These are phyloP conservation scores for Kwoniella sp. DNA, from an alignment of 768 basidiomycete genomes.

Conservation along the genomic window DNA sequence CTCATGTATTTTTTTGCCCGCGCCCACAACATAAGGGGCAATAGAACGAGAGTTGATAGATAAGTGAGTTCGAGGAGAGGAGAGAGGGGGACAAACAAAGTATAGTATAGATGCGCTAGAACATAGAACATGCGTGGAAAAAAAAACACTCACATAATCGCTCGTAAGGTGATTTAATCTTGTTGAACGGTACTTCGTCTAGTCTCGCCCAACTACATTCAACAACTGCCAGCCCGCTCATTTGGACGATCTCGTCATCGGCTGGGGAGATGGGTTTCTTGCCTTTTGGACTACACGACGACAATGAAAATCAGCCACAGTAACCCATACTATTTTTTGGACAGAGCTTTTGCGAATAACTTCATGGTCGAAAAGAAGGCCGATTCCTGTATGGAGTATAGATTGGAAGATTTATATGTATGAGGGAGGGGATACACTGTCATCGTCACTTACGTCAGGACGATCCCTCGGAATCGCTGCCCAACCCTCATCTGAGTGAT, in stretches of 20 bases:
- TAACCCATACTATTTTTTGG: background rate
- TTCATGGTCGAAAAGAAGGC: background rate
- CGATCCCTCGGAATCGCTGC: conserved; percentile 82
- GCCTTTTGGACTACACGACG: conserved; percentile 72
- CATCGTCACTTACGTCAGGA: conserved; percentile 76
- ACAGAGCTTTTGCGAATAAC: background rate
- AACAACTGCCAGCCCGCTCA: conserved; percentile 86
- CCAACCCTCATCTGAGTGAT: conserved; percentile 83
- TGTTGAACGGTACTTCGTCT: conserved; percentile 90
- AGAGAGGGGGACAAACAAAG: no score
- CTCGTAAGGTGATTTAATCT: conserved; percentile 91
- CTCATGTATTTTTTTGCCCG: no score
- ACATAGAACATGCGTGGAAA: no score
- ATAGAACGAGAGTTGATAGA: no score
- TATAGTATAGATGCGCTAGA: no score
- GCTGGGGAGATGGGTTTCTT: conserved; percentile 74
- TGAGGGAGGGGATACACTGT: background rate
- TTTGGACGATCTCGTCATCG: conserved; percentile 75
- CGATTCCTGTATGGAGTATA: no score
- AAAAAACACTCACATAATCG: conserved; percentile 67
- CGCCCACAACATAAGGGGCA: no score
- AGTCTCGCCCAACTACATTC: conserved; percentile 98
- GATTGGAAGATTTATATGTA: background rate
- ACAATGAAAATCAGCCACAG: background rate
- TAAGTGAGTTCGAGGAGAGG: no score